A percentile compares a stretch with the other conserved stretches of the same genome.
These are phyloP conservation scores for Trichosporon asahii DNA, from an alignment of 1,284 basidiomycete genomes.

Conservation along the genomic window DNA sequence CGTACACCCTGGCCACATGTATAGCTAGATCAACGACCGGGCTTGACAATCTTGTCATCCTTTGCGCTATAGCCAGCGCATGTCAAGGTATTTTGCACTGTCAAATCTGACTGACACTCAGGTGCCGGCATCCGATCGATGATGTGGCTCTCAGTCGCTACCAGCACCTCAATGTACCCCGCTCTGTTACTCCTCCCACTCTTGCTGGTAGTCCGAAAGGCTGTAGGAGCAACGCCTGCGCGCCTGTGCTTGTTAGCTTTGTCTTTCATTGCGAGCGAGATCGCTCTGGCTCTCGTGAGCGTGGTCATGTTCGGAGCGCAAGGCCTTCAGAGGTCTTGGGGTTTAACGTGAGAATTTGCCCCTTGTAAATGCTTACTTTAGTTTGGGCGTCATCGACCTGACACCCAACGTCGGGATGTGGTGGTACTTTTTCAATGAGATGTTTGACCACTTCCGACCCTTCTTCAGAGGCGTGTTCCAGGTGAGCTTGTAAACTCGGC, in stretches of 20 bases:
- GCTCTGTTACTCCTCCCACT: slow-evolving; percentile 66
- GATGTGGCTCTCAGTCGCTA: slow-evolving; percentile 64
- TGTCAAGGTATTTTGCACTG: slow-evolving; percentile 57
- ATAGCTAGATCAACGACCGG: slow-evolving; percentile 74
- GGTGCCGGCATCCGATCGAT: slow-evolving; percentile 59
- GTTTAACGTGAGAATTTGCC: slow-evolving; percentile 63
- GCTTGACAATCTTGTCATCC: slow-evolving; percentile 68
- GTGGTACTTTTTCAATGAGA: slow-evolving; percentile 99
- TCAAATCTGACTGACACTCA: slow-evolving; percentile 48
- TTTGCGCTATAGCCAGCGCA: slow-evolving; percentile 70
- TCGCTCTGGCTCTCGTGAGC: slow-evolving; percentile 2
- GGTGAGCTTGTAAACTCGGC: slow-evolving; percentile 54
- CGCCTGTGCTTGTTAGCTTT: slow-evolving; percentile 10
- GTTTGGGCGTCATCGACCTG: slow-evolving; percentile 72
- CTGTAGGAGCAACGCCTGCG: background rate
- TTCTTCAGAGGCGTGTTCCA: slow-evolving; percentile 98
- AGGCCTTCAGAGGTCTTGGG: slow-evolving; percentile 77
- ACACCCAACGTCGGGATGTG: slow-evolving; percentile 91
- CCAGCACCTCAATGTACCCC: slow-evolving; percentile 69
- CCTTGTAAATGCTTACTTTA: slow-evolving; percentile 36
- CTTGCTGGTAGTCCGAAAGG: slow-evolving; percentile 51
- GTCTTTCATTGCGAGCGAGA: slow-evolving; percentile 19
- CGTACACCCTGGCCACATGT: slow-evolving; percentile 74
- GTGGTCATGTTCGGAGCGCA: slow-evolving; percentile 40
- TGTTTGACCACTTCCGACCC: slow-evolving; percentile 95